Conservation (phyloP, 2,329 filamentous ascomycete species). For the Pseudogymnoascus sp. region DNA sequence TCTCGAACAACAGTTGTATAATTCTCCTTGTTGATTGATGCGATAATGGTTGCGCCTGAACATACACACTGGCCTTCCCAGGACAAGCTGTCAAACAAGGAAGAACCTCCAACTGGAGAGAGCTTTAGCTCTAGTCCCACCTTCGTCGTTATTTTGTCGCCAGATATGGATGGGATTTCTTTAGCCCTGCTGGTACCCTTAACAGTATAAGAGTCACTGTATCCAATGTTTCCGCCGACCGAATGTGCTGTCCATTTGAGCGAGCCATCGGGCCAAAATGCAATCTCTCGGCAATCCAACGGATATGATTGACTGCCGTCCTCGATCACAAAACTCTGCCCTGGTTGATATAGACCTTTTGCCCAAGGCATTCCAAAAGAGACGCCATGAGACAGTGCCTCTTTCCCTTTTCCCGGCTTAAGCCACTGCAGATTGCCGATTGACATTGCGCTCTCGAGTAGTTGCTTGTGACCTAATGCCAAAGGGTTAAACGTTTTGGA, state of each 20-base stretch:
- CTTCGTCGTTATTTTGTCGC: constrained; percentile 13
- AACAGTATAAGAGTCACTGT: neutral
- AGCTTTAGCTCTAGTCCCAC: neutral
- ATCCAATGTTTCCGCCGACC: neutral
- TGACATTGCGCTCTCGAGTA: neutral
- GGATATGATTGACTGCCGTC: constrained; percentile 12
- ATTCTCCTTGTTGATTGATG: neutral
- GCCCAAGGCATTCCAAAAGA: constrained; percentile 18
- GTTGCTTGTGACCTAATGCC: neutral
- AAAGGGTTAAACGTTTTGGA: neutral
- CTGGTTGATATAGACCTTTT: constrained; percentile 10
- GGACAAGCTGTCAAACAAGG: neutral
- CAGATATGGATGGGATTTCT: constrained; percentile 21
- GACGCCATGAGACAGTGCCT: constrained; percentile 15
- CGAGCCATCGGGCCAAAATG: constrained; percentile 3
- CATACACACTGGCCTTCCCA: neutral
- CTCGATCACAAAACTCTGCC: constrained; percentile 12
- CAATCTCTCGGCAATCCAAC: constrained; percentile 10
- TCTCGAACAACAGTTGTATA: neutral
- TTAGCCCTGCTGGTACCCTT: constrained; percentile 6
- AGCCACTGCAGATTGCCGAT: neutral
- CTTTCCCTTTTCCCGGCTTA: neutral
- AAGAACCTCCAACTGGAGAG: neutral
- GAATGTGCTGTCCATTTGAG: constrained; percentile 6
- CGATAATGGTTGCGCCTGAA: neutral